Evolutionary conservation across 2,329 filamentous ascomycete species (phyloP).

Genomic region (Tolypocladium endophyticum): DNA sequence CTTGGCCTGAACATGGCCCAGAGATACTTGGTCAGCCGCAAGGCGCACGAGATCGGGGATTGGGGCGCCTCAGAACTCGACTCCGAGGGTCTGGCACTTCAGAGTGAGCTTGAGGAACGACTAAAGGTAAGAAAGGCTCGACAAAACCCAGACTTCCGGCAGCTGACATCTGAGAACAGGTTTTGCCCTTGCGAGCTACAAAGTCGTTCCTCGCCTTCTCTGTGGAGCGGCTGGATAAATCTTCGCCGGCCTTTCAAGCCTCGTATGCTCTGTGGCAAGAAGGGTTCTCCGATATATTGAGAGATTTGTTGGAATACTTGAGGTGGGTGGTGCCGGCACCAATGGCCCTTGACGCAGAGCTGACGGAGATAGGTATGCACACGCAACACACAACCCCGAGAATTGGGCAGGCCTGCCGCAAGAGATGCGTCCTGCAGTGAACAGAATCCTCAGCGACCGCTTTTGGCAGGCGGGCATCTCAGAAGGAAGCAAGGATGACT

Average conservation of each 20-base stretch:
- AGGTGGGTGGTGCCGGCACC: slow-evolving; percentile 32
- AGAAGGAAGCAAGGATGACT: slow-evolving; percentile 89
- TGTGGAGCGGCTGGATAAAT: slow-evolving; percentile 75
- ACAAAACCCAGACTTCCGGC: not conserved
- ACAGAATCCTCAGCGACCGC: slow-evolving; percentile 77
- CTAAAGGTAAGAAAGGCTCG: slow-evolving; percentile 42
- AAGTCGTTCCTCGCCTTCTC: slow-evolving; percentile 90
- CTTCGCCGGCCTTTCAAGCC: slow-evolving; percentile 60
- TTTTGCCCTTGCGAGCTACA: slow-evolving; percentile 72
- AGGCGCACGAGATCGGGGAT: slow-evolving; percentile 66
- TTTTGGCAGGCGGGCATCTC: slow-evolving; percentile 99
- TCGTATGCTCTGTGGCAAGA: slow-evolving; percentile 79
- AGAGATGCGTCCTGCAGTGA: slow-evolving; percentile 69
- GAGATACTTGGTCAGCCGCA: slow-evolving; percentile 62
- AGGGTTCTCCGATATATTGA: slow-evolving; percentile 71
- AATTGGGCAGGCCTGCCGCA: slow-evolving; percentile 71
- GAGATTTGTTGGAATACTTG: slow-evolving; percentile 73
- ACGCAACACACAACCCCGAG: slow-evolving; percentile 77
- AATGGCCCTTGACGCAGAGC: not conserved
- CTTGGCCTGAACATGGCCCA: slow-evolving; percentile 74
- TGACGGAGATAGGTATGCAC: slow-evolving; percentile 54
- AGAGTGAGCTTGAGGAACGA: slow-evolving; percentile 67
- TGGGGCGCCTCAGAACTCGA: slow-evolving; percentile 76
- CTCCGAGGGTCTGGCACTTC: slow-evolving; percentile 66
- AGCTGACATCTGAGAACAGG: slow-evolving; percentile 25